phyloP scores from a whole-genome alignment of 345 rosid species.

The Pugionium cornutum region DNA sequence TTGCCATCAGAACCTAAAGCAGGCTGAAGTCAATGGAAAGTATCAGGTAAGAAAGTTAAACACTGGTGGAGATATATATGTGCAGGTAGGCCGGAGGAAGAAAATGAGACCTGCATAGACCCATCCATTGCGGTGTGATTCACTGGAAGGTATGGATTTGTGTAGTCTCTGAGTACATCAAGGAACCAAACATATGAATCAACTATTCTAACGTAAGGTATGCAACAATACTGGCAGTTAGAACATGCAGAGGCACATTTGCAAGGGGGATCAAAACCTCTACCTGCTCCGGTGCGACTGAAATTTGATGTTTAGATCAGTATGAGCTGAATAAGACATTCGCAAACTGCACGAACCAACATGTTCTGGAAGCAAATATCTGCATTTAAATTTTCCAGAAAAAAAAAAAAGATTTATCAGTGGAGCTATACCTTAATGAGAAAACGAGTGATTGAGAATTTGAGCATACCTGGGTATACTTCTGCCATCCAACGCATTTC shows the following conservation, averaged over 20 bases:
- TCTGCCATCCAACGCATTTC: slow-evolving; percentile 90
- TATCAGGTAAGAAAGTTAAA: slow-evolving; percentile 11
- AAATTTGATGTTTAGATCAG: slow-evolving; percentile 95
- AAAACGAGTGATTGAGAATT: background rate
- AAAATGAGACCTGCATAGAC: slow-evolving; percentile 56
- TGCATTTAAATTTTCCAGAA: slow-evolving; percentile 32
- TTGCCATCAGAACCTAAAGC: slow-evolving; percentile 86
- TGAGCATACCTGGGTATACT: slow-evolving; percentile 76
- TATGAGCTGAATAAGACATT: slow-evolving; percentile 94
- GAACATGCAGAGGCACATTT: slow-evolving; percentile 1
- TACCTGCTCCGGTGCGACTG: slow-evolving; percentile 99
- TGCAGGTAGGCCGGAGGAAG: background rate
- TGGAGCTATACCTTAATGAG: slow-evolving; percentile 9
- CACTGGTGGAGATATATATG: slow-evolving; percentile 2
- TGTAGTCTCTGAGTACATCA: slow-evolving; percentile 71
- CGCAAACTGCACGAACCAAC: slow-evolving; percentile 72
- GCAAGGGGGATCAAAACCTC: slow-evolving; percentile 18
- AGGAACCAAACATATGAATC: slow-evolving; percentile 29
- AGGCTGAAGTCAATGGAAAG: slow-evolving; percentile 50
- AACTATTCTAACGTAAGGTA: slow-evolving; percentile 1
- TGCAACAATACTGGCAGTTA: background rate
- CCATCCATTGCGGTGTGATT: slow-evolving; percentile 95
- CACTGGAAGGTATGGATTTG: slow-evolving; percentile 96
- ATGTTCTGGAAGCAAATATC: slow-evolving; percentile 90
- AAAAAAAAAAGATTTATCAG: slow-evolving; percentile 9